phyloP scores from a whole-genome alignment of 768 basidiomycete species.

The Termitomyces sp. region DNA sequence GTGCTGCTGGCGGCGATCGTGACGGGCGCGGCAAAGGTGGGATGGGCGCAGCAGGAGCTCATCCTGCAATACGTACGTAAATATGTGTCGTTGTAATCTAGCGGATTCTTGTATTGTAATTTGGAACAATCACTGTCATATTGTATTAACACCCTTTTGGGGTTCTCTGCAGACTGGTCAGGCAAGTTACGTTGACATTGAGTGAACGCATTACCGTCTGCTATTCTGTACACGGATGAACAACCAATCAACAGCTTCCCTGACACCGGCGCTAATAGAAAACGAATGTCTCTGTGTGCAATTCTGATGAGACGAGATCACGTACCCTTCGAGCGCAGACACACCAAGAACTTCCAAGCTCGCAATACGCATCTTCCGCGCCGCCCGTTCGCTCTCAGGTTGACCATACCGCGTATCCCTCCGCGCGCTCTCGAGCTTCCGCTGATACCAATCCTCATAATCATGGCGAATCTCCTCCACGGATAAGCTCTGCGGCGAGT shows the following conservation, averaged over 20 bases:
- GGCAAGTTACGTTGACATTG: not conserved
- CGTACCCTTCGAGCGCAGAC: conserved; percentile 87
- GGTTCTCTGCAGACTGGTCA: conserved; percentile 14
- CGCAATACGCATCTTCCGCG: conserved; percentile 53
- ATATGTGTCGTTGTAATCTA: conserved; percentile 6
- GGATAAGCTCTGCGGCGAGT: conserved; percentile 71
- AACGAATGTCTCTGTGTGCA: no score
- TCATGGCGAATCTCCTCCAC: conserved; percentile 89
- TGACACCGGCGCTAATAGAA: conserved; percentile 69
- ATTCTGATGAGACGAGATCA: conserved; percentile 13
- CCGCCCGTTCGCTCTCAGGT: conserved; percentile 37
- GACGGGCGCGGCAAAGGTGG: conserved; percentile 19
- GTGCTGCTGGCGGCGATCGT: conserved; percentile 17
- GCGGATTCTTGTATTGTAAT: not conserved
- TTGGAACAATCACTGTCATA: not conserved
- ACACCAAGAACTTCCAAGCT: conserved; percentile 88
- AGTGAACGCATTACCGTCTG: conserved; percentile 42
- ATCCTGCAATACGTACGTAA: conserved; percentile 9
- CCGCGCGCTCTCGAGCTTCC: conserved; percentile 64
- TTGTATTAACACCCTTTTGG: conserved; percentile 18
- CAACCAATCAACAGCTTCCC: conserved; percentile 90
- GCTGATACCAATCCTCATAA: conserved; percentile 83
- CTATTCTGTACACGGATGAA: conserved; percentile 93
- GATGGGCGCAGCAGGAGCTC: conserved; percentile 23
- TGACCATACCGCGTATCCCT: conserved; percentile 44